Evolutionary conservation across 2,329 filamentous ascomycete genomes (phyloP).

Genomic region (Curvularia hawaiiensis): DNA sequence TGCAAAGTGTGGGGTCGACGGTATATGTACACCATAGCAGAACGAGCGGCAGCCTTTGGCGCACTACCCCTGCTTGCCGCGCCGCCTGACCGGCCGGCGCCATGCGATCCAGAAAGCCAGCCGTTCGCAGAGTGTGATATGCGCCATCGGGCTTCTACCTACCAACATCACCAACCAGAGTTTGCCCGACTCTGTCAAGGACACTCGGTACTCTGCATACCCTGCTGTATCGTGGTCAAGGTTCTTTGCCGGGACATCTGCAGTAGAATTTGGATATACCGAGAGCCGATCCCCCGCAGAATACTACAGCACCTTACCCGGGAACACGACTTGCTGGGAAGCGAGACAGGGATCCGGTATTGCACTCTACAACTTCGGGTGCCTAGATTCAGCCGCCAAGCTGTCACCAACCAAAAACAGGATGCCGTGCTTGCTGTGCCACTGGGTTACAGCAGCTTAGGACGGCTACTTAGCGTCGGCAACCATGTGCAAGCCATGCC

Average conservation of each 20-base stretch:
- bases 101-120: slow-evolving; percentile 1
- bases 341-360: slow-evolving; percentile 24
- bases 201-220: neutral
- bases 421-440: slow-evolving; percentile 5
- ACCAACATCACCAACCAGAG: slow-evolving; percentile 1
- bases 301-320: slow-evolving; percentile 25
- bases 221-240: neutral
- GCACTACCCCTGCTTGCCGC: slow-evolving; percentile 5
- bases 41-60: neutral
- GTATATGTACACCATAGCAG: slow-evolving; percentile 18
- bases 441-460: neutral
- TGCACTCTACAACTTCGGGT: slow-evolving; percentile 3
- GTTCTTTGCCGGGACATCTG: neutral
- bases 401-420: neutral
- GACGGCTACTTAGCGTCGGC: neutral
- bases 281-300: slow-evolving; percentile 38
- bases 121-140: slow-evolving; percentile 17
- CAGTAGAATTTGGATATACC: slow-evolving; percentile 2
- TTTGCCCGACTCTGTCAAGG: neutral
- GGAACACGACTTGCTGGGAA: slow-evolving; percentile 19
- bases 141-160: slow-evolving; percentile 10
- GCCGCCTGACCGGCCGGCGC: slow-evolving; percentile 8
- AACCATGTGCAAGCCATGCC: neutral
- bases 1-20: slow-evolving; percentile 25
- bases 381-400: neutral